A percentile compares a stretch with the other conserved stretches of the same genome.
phyloP scores from a whole-genome alignment of 768 basidiomycete genomes.

The Hericium coralloides region DNA sequence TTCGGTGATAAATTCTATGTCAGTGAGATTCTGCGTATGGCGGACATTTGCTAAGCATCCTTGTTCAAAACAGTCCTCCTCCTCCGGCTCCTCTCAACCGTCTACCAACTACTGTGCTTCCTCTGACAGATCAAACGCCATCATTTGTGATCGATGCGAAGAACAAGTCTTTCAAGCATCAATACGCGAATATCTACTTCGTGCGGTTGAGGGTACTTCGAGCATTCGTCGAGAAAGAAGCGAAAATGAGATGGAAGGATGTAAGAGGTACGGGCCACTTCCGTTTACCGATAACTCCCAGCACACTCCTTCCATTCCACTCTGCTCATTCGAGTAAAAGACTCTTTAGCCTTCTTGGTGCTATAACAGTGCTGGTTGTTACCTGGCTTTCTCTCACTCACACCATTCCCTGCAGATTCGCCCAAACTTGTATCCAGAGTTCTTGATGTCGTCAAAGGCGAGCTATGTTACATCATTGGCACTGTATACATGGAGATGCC shows the following conservation, averaged over 20 bases:
- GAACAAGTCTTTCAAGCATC: slow-evolving; percentile 52
- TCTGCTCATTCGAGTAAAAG: neutral
- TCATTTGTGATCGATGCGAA: slow-evolving; percentile 34
- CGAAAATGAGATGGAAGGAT: slow-evolving; percentile 40
- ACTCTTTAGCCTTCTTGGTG: too few relatives aligned
- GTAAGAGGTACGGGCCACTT: slow-evolving; percentile 27
- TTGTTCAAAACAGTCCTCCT: too few relatives aligned
- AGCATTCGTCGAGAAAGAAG: slow-evolving; percentile 37
- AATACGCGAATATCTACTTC: slow-evolving; percentile 71
- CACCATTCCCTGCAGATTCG: slow-evolving; percentile 35
- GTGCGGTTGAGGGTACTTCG: slow-evolving; percentile 44
- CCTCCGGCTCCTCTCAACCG: neutral
- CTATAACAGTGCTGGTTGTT: neutral
- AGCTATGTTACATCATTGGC: slow-evolving; percentile 86
- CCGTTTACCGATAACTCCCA: neutral
- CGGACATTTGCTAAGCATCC: too few relatives aligned
- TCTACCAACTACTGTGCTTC: slow-evolving; percentile 4
- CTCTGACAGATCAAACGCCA: slow-evolving; percentile 6
- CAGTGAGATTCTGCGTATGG: too few relatives aligned
- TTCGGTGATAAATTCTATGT: too few relatives aligned
- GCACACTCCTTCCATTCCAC: neutral
- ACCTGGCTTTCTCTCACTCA: neutral
- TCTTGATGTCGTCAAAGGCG: slow-evolving; percentile 77
- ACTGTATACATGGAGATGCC: slow-evolving; percentile 99
- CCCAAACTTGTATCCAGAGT: slow-evolving; percentile 72